A percentile compares a stretch with the other conserved stretches of the same genome.
Conservation (phyloP, 2,329 filamentous ascomycete genomes). For the Beauveria sp. region DNA sequence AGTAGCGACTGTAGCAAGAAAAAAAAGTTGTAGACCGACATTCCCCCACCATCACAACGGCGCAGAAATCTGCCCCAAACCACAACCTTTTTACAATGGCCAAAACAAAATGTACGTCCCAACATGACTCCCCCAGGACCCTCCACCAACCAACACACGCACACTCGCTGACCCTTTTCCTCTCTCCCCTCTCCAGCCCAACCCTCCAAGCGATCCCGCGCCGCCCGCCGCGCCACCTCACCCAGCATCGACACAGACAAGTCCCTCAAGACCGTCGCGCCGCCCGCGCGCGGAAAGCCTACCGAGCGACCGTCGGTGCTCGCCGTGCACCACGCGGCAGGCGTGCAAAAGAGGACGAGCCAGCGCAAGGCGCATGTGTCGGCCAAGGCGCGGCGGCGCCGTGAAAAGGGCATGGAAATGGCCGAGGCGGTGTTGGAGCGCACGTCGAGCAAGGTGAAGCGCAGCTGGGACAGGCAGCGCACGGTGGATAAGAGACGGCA, state of each 20-base stretch:
- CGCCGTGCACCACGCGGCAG: slow-evolving; percentile 57
- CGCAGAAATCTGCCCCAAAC: background rate
- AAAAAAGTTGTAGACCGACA: slow-evolving; percentile 6
- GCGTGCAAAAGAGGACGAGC: slow-evolving; percentile 60
- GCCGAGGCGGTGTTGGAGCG: slow-evolving; percentile 54
- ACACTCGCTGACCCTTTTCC: background rate
- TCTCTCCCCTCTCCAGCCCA: slow-evolving; percentile 29
- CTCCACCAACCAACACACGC: background rate
- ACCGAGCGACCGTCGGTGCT: slow-evolving; percentile 56
- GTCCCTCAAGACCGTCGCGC: slow-evolving; percentile 54
- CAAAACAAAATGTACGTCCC: slow-evolving; percentile 22
- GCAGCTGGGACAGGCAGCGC: slow-evolving; percentile 43
- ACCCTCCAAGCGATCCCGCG: slow-evolving; percentile 63
- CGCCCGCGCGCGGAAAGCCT: slow-evolving; percentile 33
- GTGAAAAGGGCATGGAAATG: slow-evolving; percentile 50
- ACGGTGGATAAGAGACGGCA: slow-evolving; percentile 42
- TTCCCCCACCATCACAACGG: background rate
- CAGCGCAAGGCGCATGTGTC: slow-evolving; percentile 47
- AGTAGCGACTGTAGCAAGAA: background rate
- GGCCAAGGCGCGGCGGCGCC: slow-evolving; percentile 45
- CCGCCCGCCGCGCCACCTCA: slow-evolving; percentile 63
- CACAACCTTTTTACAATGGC: slow-evolving; percentile 20
- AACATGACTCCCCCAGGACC: too few relatives aligned
- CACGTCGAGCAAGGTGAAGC: slow-evolving; percentile 47
- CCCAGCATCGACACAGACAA: slow-evolving; percentile 66